phyloP scores from a whole-genome alignment of 2,329 filamentous ascomycete species.

The Neofusicoccum umdonicola region DNA sequence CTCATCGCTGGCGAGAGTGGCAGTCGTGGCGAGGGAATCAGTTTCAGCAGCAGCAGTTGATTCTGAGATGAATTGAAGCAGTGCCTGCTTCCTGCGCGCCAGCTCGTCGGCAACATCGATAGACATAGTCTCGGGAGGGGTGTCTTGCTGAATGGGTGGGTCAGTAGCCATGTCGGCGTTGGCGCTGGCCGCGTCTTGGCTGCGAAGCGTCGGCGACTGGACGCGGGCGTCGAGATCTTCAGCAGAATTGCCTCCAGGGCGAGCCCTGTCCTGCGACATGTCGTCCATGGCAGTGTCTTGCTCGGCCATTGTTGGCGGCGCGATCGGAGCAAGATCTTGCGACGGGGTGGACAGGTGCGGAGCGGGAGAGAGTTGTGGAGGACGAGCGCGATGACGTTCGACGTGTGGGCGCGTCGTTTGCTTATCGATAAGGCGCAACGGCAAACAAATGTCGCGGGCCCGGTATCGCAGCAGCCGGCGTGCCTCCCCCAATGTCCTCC shows the following conservation, averaged over 20 bases:
- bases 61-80: too few species aligned
- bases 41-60: too few species aligned
- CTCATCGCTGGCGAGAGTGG: too few species aligned
- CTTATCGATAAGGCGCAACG: constrained; percentile 9
- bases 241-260: neutral
- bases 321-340: neutral
- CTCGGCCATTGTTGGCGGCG: neutral
- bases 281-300: neutral
- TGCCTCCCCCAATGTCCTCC: constrained; percentile 3
- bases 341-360: neutral
- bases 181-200: neutral
- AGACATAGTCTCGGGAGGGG: too few species aligned
- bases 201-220: neutral
- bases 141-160: neutral
- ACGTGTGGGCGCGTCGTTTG: neutral
- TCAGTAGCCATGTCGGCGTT: neutral
- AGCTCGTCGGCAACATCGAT: too few species aligned
- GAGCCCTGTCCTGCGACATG: neutral
- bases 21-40: too few species aligned
- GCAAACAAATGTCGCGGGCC: constrained; percentile 3
- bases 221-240: neutral
- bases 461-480: constrained; percentile 1
- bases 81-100: too few species aligned
- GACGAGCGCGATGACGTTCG: neutral
- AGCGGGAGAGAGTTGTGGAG: neutral